These are phyloP conservation scores for Zygosaccharomyces kombuchaensis DNA, from an alignment of 805 yeast species.

Conservation along the genomic window DNA sequence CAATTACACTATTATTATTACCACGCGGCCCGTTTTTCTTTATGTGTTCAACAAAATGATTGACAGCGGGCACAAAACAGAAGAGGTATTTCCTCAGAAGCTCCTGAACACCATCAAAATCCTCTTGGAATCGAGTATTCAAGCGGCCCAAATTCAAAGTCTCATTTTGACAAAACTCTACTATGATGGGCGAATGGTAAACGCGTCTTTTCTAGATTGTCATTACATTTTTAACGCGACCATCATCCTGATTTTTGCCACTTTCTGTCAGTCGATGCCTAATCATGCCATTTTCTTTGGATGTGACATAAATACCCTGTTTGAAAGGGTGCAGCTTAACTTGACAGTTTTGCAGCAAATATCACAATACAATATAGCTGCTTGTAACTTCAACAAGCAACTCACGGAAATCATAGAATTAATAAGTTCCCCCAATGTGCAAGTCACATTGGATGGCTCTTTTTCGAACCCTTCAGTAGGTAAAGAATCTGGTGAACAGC, in stretches of 20 bases:
- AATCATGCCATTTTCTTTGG: constrained; percentile 7
- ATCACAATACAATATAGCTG: constrained; percentile 18
- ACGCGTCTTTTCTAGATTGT: constrained; percentile 19
- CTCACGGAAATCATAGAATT: constrained; percentile 20
- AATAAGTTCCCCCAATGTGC: constrained; percentile 12
- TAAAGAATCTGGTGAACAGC: not conserved
- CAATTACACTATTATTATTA: constrained; percentile 19
- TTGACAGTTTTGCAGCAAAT: constrained; percentile 14
- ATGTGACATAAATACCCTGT: constrained; percentile 11
- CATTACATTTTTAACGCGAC: constrained; percentile 21
- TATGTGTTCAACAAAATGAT: constrained; percentile 19
- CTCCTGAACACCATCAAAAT: constrained; percentile 10
- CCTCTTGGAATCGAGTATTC: constrained; percentile 18
- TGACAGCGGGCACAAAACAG: constrained; percentile 7
- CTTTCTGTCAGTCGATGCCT: constrained; percentile 15
- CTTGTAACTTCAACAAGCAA: constrained; percentile 16
- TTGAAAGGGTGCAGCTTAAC: constrained; percentile 16
- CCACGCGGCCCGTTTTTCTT: constrained; percentile 20
- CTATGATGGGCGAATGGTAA: constrained; percentile 17
- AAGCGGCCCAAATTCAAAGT: constrained; percentile 21
- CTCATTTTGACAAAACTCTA: constrained; percentile 14
- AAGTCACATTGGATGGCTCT: constrained; percentile 5
- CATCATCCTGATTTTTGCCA: constrained; percentile 16
- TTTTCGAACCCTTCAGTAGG: not conserved
- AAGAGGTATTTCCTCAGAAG: constrained; percentile 10